Conservation (phyloP, 345 rosid genomes). For the Gossypium ekmanianum region DNA sequence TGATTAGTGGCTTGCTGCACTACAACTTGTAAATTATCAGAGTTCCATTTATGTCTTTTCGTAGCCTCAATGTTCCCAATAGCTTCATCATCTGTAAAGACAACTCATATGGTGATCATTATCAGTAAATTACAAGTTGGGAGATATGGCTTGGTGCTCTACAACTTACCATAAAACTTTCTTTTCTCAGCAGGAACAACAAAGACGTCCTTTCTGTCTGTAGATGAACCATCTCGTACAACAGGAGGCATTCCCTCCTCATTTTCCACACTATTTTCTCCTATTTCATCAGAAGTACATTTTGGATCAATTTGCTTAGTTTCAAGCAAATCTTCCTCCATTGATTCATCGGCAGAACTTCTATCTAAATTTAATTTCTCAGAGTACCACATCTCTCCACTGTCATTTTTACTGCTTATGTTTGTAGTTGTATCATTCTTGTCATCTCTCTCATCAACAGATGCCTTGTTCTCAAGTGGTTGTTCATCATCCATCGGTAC, state of each 20-base stretch:
- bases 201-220: slow-evolving; percentile 32
- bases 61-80: slow-evolving; percentile 52
- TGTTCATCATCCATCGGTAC: slow-evolving; percentile 57
- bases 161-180: slow-evolving; percentile 63
- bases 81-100: slow-evolving; percentile 22
- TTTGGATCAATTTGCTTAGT: slow-evolving; percentile 68
- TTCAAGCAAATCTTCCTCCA: slow-evolving; percentile 87
- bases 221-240: slow-evolving; percentile 42
- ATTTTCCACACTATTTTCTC: slow-evolving; percentile 44
- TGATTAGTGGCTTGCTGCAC: slow-evolving; percentile 49
- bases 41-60: slow-evolving; percentile 84
- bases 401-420: slow-evolving; percentile 59
- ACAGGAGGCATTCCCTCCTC: slow-evolving; percentile 47
- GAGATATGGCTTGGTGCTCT: neutral
- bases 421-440: slow-evolving; percentile 57
- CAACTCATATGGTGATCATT: neutral
- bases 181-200: slow-evolving; percentile 66
- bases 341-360: slow-evolving; percentile 95
- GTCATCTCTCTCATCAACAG: slow-evolving; percentile 63
- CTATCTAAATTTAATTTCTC: slow-evolving; percentile 93
- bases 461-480: slow-evolving; percentile 60
- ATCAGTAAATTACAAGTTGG: too few relatives aligned
- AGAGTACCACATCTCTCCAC: slow-evolving; percentile 63
- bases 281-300: slow-evolving; percentile 47
- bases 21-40: slow-evolving; percentile 56